Conservation (phyloP, 2,329 filamentous ascomycete species). For the Penicillium sp. region DNA sequence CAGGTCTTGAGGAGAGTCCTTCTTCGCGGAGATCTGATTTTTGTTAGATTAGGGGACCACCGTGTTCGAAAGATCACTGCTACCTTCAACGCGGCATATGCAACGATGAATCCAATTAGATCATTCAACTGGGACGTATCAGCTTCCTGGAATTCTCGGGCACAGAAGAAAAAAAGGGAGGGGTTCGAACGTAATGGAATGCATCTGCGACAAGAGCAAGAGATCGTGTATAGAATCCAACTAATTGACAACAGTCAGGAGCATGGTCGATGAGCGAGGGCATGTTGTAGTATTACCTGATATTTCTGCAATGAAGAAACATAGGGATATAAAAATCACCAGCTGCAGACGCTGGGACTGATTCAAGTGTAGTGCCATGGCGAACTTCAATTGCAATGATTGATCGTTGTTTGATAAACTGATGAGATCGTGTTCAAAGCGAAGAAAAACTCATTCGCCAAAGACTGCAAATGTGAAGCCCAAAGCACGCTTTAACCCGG, state of each 20-base stretch:
- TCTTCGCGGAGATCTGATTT: slow-evolving; percentile 6
- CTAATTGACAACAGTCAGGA: slow-evolving; percentile 27
- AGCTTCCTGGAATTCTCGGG: slow-evolving; percentile 34
- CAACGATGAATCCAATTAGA: slow-evolving; percentile 64
- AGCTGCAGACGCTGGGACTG: slow-evolving; percentile 21
- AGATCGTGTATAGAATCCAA: slow-evolving; percentile 67
- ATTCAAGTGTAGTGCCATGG: not conserved
- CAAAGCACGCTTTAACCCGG: too few relatives aligned
- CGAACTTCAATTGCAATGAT: too few relatives aligned
- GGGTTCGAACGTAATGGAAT: slow-evolving; percentile 63
- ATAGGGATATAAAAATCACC: slow-evolving; percentile 45
- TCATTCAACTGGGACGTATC: slow-evolving; percentile 54
- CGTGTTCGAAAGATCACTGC: slow-evolving; percentile 22
- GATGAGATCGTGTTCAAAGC: not conserved
- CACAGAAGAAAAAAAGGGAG: not conserved
- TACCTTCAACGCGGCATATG: slow-evolving; percentile 61
- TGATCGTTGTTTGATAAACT: not conserved
- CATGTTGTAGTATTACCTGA: slow-evolving; percentile 28
- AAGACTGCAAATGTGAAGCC: too few relatives aligned
- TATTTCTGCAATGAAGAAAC: slow-evolving; percentile 47
- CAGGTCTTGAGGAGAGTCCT: slow-evolving; percentile 33
- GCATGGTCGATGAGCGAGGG: not conserved
- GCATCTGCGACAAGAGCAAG: slow-evolving; percentile 72
- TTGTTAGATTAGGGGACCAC: too few relatives aligned
- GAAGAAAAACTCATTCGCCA: not conserved